phyloP scores from a whole-genome alignment of 306 rosid species.

The Vigna radiata region DNA sequence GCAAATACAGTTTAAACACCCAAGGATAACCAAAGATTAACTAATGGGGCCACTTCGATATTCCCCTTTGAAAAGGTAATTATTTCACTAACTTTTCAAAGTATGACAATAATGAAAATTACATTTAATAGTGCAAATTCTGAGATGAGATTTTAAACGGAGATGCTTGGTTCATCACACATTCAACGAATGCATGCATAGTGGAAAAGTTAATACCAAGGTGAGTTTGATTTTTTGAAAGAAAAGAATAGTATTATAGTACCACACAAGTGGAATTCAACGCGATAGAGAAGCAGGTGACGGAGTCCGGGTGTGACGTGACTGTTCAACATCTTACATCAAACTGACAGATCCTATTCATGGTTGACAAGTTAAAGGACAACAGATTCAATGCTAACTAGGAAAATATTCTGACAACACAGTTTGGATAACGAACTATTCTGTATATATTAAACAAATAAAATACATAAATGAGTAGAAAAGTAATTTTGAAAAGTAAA shows the following conservation, averaged over 20 bases:
- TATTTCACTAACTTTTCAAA: neutral
- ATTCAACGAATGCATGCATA: neutral
- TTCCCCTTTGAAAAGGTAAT: neutral
- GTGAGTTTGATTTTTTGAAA: neutral
- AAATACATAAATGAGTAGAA: neutral
- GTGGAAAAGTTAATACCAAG: neutral
- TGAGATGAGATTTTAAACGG: neutral
- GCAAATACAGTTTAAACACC: neutral
- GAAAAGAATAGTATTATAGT: neutral
- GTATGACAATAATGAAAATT: neutral
- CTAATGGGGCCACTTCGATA: neutral
- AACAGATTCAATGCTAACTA: neutral
- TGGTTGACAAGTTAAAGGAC: neutral
- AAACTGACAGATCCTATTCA: neutral
- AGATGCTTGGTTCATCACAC: neutral
- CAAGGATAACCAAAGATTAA: neutral
- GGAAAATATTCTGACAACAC: neutral
- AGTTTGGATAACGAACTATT: neutral
- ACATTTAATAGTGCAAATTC: neutral
- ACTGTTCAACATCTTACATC: slow-evolving; percentile 7
- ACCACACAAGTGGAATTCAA: neutral
- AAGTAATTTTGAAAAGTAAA: neutral
- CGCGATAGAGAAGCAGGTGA: neutral
- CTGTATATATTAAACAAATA: neutral
- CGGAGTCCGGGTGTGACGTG: neutral